Evolutionary conservation across 345 rosid genomes (phyloP).

Genomic region (Eucalyptus tenuipes): DNA sequence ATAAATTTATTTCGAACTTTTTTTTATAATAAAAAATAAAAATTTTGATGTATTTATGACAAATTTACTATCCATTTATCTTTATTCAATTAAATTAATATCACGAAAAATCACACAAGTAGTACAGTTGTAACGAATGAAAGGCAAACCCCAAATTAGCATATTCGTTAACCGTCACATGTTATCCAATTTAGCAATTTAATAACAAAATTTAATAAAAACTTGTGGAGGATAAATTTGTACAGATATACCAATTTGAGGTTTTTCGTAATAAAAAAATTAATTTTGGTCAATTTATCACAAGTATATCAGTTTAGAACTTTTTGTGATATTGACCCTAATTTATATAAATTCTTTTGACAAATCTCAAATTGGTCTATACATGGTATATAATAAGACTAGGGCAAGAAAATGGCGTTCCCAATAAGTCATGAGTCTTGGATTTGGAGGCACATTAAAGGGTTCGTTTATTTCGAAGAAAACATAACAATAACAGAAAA

Average conservation of each 20-base stretch:
- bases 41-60: accelerated
- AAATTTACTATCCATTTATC: accelerated
- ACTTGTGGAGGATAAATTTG: accelerated
- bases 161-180: accelerated
- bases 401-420: background rate
- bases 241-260: accelerated
- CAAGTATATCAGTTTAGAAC: accelerated
- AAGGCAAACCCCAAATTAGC: accelerated
- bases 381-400: background rate
- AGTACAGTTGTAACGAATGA: accelerated
- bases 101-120: too few species aligned
- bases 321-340: accelerated
- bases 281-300: accelerated
- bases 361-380: background rate
- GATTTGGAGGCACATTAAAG: background rate
- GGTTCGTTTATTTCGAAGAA: background rate
- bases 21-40: too few species aligned
- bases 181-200: accelerated
- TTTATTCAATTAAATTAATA: too few species aligned
- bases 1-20: too few species aligned
- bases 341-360: background rate
- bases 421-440: background rate
- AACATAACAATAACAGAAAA: too few species aligned
- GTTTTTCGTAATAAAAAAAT: accelerated
- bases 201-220: too few species aligned